Evolutionary conservation across 2,329 filamentous ascomycete genomes (phyloP).

Genomic region (Fusarium floridanum): DNA sequence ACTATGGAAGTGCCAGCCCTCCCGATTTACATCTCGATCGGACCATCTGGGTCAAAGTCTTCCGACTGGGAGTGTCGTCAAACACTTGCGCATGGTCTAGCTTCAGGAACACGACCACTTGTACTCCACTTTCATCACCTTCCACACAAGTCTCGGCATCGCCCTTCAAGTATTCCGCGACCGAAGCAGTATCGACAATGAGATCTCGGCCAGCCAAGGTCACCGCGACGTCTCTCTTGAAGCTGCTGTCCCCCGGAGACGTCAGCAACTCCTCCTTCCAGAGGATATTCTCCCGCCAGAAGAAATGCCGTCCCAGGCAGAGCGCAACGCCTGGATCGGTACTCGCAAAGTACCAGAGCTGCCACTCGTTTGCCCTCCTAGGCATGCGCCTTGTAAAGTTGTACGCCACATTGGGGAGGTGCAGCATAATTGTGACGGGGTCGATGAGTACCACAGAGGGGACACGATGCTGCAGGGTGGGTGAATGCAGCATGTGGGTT

Average conservation of each 20-base stretch:
- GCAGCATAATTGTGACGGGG: slow-evolving; percentile 75
- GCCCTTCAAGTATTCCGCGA: slow-evolving; percentile 67
- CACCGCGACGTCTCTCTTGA: slow-evolving; percentile 63
- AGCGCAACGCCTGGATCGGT: slow-evolving; percentile 76
- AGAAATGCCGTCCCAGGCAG: slow-evolving; percentile 75
- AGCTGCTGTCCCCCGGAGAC: slow-evolving; percentile 25
- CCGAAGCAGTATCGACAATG: slow-evolving; percentile 71
- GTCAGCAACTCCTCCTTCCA: slow-evolving; percentile 74
- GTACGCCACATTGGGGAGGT: slow-evolving; percentile 77
- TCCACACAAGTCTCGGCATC: slow-evolving; percentile 17
- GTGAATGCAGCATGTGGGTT: slow-evolving; percentile 70
- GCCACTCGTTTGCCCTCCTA: slow-evolving; percentile 73
- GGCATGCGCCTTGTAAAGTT: slow-evolving; percentile 73
- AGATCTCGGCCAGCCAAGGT: slow-evolving; percentile 71
- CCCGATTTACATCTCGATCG: slow-evolving; percentile 43
- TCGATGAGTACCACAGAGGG: slow-evolving; percentile 64
- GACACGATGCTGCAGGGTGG: slow-evolving; percentile 63
- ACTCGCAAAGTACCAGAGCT: slow-evolving; percentile 78
- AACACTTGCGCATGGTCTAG: slow-evolving; percentile 76
- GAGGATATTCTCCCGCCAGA: slow-evolving; percentile 78
- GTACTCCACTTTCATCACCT: slow-evolving; percentile 52
- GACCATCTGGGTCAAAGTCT: slow-evolving; percentile 49
- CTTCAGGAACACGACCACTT: slow-evolving; percentile 71
- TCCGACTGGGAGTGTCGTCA: slow-evolving; percentile 51
- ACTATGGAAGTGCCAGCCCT: slow-evolving; percentile 16